Conservation (phyloP, 1,284 basidiomycete genomes). For the Afroboletus lepidellus region DNA sequence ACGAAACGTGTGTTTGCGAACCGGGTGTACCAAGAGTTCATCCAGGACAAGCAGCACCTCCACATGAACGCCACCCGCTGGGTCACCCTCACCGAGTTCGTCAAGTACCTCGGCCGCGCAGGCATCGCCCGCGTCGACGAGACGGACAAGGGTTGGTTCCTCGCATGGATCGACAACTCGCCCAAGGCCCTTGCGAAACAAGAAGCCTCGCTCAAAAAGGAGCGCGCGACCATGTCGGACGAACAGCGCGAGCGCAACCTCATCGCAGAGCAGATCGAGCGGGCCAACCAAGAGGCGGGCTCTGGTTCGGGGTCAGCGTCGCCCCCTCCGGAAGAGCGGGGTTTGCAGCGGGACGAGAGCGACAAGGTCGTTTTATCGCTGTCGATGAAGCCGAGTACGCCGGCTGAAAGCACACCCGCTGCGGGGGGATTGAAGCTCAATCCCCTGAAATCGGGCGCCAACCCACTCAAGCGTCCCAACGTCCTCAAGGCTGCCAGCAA, state of each 20-base stretch:
- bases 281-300: slow-evolving; percentile 59
- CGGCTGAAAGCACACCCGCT: slow-evolving; percentile 28
- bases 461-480: slow-evolving; percentile 69
- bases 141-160: slow-evolving; percentile 96
- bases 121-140: slow-evolving; percentile 94
- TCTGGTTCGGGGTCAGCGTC: slow-evolving; percentile 36
- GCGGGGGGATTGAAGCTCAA: slow-evolving; percentile 56
- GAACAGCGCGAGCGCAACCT: slow-evolving; percentile 91
- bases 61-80: slow-evolving; percentile 99
- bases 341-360: slow-evolving; percentile 72
- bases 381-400: slow-evolving; percentile 49
- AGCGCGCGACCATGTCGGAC: slow-evolving; percentile 87
- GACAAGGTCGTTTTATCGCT: slow-evolving; percentile 75
- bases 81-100: slow-evolving; percentile 95
- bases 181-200: slow-evolving; percentile 90
- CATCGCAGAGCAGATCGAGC: slow-evolving; percentile 92
- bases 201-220: slow-evolving; percentile 90
- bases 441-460: slow-evolving; percentile 44
- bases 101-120: slow-evolving; percentile 85
- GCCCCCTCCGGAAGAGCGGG: slow-evolving; percentile 51
- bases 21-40: slow-evolving; percentile 97
- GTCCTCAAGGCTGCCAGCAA: slow-evolving; percentile 60
- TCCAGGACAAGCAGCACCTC: slow-evolving; percentile 90
- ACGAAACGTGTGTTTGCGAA: slow-evolving; percentile 95
- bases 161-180: slow-evolving; percentile 95